Percentiles rank a stretch among this genome's conserved stretches.
phyloP scores from a whole-genome alignment of 108 stramenopile species.

The Fragilaria radians region DNA sequence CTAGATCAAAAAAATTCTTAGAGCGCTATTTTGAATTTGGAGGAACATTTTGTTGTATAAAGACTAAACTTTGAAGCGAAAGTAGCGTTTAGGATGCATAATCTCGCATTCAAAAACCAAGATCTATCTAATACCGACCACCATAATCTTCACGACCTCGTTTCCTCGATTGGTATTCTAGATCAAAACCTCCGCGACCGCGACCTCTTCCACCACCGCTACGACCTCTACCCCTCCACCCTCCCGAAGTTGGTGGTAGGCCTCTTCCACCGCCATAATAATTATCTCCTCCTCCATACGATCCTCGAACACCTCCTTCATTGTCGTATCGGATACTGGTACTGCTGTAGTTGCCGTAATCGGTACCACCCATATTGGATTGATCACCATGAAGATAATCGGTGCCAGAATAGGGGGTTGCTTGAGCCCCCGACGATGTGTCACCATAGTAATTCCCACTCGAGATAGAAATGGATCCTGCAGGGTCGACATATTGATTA shows the following conservation, averaged over 20 bases:
- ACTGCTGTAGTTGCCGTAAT: neutral
- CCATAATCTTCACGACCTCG: constrained; percentile 9
- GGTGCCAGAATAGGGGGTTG: neutral
- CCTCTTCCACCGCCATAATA: constrained; percentile 3
- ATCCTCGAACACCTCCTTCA: constrained; percentile 5
- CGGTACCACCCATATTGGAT: constrained; percentile 7
- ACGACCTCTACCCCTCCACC: constrained; percentile 9
- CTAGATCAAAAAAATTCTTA: too few relatives aligned
- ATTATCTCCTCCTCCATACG: constrained; percentile 1
- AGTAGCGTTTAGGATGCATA: too few relatives aligned
- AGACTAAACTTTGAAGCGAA: too few relatives aligned
- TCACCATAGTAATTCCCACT: constrained; percentile 9
- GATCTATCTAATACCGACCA: constrained; percentile 2
- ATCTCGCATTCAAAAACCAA: too few relatives aligned
- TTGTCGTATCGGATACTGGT: constrained; percentile 7
- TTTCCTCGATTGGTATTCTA: neutral
- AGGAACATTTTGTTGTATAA: too few relatives aligned
- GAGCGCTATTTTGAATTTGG: too few relatives aligned
- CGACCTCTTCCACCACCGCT: constrained; percentile 14
- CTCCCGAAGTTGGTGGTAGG: constrained; percentile 15
- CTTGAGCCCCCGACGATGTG: neutral
- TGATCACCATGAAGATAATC: constrained; percentile 2
- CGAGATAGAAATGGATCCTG: neutral
- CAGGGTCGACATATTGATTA: constrained; percentile 10
- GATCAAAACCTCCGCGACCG: constrained; percentile 12